A percentile compares a stretch with the other conserved stretches of the same genome.
These are phyloP conservation scores for Phytophthora meadii DNA, from an alignment of 352 stramenopile genomes.

Conservation along the genomic window DNA sequence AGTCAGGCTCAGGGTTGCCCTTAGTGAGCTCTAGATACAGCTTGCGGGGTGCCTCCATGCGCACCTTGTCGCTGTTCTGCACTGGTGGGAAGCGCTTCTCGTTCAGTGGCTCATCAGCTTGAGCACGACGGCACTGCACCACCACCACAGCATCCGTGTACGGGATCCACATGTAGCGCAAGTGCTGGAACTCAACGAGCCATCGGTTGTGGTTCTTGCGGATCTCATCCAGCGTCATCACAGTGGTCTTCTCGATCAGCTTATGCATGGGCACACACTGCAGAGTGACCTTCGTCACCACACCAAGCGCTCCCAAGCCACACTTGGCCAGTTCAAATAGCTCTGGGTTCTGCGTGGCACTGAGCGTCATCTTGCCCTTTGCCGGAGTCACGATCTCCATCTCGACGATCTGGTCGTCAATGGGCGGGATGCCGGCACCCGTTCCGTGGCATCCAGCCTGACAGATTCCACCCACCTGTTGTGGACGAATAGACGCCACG, in stretches of 20 bases:
- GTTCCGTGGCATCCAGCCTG: constrained; percentile 97
- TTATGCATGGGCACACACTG: constrained; percentile 94
- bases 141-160: constrained; percentile 96
- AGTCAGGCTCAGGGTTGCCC: constrained; percentile 63
- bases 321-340: constrained; percentile 95
- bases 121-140: constrained; percentile 87
- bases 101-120: constrained; percentile 49
- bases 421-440: constrained; percentile 93
- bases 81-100: constrained; percentile 54
- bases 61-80: constrained; percentile 59
- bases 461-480: constrained; percentile 97
- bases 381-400: constrained; percentile 97
- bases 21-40: constrained; percentile 81
- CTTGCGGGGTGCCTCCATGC: constrained; percentile 78
- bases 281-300: constrained; percentile 97
- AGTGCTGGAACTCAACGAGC: constrained; percentile 83
- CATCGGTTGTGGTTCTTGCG: constrained; percentile 77
- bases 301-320: constrained; percentile 94
- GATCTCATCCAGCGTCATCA: constrained; percentile 91
- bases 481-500: constrained; percentile 98
- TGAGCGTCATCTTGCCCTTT: constrained; percentile 91
- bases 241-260: constrained; percentile 94
- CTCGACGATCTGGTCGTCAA: constrained; percentile 97
- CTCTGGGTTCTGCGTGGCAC: constrained; percentile 72
- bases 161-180: constrained; percentile 99